These are phyloP conservation scores for Prorocentrum cordatum DNA, from an alignment of 169 alveolate genomes.

Conservation along the genomic window DNA sequence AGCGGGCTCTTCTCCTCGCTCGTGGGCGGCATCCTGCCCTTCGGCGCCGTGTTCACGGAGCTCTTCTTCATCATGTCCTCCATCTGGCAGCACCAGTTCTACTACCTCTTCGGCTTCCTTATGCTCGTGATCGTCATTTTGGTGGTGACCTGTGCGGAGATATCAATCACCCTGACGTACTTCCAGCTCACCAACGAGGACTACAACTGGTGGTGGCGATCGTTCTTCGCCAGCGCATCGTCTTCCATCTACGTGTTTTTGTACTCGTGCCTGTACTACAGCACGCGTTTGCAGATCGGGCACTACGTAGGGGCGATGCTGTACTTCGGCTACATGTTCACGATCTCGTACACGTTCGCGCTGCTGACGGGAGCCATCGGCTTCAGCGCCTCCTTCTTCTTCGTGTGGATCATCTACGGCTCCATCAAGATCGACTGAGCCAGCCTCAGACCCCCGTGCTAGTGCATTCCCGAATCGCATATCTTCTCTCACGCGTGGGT, in stretches of 20 bases:
- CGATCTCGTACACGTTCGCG: constrained; percentile 75
- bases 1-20: constrained; percentile 73
- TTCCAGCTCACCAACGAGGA: constrained; percentile 73
- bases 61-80: constrained; percentile 71
- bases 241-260: constrained; percentile 78
- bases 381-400: constrained; percentile 77
- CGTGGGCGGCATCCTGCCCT: constrained; percentile 79
- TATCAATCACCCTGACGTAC: constrained; percentile 61
- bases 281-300: constrained; percentile 71
- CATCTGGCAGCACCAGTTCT: constrained; percentile 66
- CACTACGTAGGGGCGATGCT: constrained; percentile 77
- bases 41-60: constrained; percentile 74
- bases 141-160: constrained; percentile 64
- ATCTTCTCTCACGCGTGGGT: too few species aligned
- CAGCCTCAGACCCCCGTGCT: too few species aligned
- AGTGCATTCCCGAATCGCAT: too few species aligned
- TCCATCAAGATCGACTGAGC: constrained; percentile 46
- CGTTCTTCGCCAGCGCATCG: constrained; percentile 77
- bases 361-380: constrained; percentile 78
- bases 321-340: constrained; percentile 79
- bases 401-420: constrained; percentile 76
- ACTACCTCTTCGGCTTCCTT: constrained; percentile 60
- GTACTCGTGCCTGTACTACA: constrained; percentile 76
- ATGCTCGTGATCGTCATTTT: constrained; percentile 64
- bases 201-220: constrained; percentile 84